Evolutionary conservation across 306 rosid genomes (phyloP), one percentile per base, ranked within the genome.

Genomic region (Gillenia trifoliata): DNA sequence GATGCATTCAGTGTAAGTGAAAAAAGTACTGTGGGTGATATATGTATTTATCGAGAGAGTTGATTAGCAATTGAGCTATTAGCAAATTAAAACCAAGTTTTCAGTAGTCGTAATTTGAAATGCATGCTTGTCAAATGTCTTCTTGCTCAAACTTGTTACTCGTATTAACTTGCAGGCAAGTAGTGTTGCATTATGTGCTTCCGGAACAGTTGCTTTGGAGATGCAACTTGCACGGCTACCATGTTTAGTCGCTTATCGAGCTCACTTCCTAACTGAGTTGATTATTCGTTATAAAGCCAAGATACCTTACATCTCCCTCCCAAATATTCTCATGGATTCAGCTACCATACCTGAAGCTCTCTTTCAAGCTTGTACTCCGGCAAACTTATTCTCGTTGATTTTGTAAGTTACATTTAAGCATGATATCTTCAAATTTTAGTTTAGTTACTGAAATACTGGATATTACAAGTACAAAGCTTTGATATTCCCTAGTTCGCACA

Each of bases 251-350:
- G 94, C 91, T 30, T 93, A 91, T 77, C 87, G 94, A 79, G 97
- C 98, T 36, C 91, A 91, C 85, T 82, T 91, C 71, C 78, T 93
- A 82, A 93, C 97, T 0, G 96, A 91, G 83, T 90, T 89, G 97
- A 69, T 86, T 36, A 79, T 94, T 77, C 84, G 62, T 41, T 82
- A 75, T 70, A 88, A 85, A 63, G 90, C 95, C 0, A 94, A 91
- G 86, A 84, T 88, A 73, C 82, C 79, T 30, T 83, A 86, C 80
- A 85, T 91, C 56, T 91, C 98, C 56, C 96, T 91, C 60, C 95
- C 97, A 68, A 91, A 94, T 83, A 88, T 91, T 82, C 92, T 94
- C 75, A 70, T 91, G 80, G 83, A 90, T 77, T 83, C 92, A 26
- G 72, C 89, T 73, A 73, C 91, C 69, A 86, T 91, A 70, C 97